Evolutionary conservation across 2,329 filamentous ascomycete genomes (phyloP), one percentile per base, ranked within the genome.

Genomic region (Colletotrichum magnum): DNA sequence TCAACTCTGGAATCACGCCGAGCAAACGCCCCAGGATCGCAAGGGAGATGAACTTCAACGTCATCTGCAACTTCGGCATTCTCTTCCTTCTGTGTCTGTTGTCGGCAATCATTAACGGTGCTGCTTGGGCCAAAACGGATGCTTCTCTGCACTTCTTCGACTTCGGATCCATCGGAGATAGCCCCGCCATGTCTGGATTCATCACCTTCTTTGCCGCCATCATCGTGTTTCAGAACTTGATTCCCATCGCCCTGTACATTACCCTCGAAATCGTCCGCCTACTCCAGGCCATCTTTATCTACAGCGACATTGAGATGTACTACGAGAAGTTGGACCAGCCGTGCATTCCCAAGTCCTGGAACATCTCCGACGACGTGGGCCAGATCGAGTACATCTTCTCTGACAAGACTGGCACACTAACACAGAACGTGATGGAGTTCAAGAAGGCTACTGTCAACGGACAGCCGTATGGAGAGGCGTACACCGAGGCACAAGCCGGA

Each of bases 381-480:
- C 96, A 99, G 81, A 97, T 99, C 71, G 96, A 98, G 81, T 99
- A 98, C 84, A 97, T 99, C 73, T 99, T 99, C 81, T 98, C 94
- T 0, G 94, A 97, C 85, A 97, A 97, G 82, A 97, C 94, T 0
- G 94, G 94, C 68, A 97, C 94, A 2, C 83, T 97, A 72, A 97
- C 94, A 0, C 94, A 97, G 76, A 97, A 97, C 78, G 93, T 97
- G 61, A 97, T 97, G 96, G 97, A 99, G 79, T 99, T 98, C 88
- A 99, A 98, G 81, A 99, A 99, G 81, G 94, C 93, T 64, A 97
- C 95, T 0, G 92, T 99, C 81, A 98, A 98, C 76, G 95, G 95
- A n/a, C 89, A 96, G 69, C 91, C 95, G 0, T 99, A 99, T 74
- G 96, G 97, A 71, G 96, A 99, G 82, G 96, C 96, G 0, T 99